Conservation (phyloP, 2,329 filamentous ascomycete genomes). For the Fusarium buharicum region DNA sequence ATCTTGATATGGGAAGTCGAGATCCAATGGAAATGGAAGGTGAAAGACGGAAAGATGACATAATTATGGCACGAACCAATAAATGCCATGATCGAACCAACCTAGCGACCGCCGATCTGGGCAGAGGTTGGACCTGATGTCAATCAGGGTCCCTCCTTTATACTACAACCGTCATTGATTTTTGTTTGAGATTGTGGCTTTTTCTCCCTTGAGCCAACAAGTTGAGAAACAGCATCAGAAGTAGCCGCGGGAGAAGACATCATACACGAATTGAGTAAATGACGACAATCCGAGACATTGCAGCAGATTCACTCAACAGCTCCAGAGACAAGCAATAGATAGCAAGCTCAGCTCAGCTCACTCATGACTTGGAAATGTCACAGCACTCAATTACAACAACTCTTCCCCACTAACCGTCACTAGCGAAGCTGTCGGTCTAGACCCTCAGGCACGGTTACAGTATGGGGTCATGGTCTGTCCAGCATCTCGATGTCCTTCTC, state of each 20-base stretch:
- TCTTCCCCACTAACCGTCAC: slow-evolving; percentile 14
- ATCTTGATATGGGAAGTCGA: no score
- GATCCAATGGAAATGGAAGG: no score
- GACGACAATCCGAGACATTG: neutral
- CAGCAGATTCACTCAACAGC: neutral
- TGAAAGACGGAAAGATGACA: no score
- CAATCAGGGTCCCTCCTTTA: slow-evolving; percentile 35
- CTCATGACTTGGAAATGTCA: no score
- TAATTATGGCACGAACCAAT: neutral
- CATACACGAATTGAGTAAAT: neutral
- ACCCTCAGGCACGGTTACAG: slow-evolving; percentile 17
- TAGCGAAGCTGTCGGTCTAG: slow-evolving; percentile 16
- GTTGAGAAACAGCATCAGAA: neutral
- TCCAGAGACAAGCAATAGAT: neutral
- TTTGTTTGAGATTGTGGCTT: neutral
- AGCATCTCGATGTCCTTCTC: slow-evolving; percentile 16
- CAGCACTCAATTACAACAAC: neutral
- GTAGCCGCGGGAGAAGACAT: no score
- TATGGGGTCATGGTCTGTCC: neutral
- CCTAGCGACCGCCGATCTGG: slow-evolving; percentile 16
- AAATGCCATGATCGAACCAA: neutral
- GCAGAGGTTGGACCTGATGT: slow-evolving; percentile 2
- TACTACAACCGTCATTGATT: slow-evolving; percentile 29
- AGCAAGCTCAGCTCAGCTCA: neutral
- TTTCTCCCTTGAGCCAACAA: neutral